Conservation (phyloP, 306 rosid genomes). For the Hylodesmum podocarpum region DNA sequence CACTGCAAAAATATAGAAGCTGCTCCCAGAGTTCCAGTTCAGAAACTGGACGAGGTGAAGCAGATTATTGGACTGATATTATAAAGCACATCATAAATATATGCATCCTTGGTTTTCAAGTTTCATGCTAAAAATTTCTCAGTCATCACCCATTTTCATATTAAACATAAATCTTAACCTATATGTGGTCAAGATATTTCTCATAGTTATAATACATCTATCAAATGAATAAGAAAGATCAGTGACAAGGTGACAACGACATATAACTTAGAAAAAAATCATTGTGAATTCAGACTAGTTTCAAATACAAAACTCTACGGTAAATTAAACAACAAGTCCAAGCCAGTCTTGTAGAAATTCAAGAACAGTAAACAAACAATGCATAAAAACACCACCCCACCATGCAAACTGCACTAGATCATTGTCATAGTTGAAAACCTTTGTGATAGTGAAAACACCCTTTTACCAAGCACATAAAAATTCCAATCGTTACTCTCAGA, state of each 20-base stretch:
- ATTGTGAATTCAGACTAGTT: neutral
- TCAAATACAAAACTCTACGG: neutral
- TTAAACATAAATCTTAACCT: neutral
- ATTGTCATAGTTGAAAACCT: neutral
- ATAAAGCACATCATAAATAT: neutral
- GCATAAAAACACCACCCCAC: neutral
- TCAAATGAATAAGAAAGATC: neutral
- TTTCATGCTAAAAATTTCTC: neutral
- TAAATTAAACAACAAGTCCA: neutral
- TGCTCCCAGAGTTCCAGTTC: neutral
- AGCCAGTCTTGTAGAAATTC: neutral
- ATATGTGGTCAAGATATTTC: neutral
- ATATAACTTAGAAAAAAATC: neutral
- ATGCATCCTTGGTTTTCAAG: neutral
- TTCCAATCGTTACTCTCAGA: neutral
- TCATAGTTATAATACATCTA: neutral
- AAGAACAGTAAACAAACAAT: neutral
- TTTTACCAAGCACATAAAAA: neutral
- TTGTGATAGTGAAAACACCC: neutral
- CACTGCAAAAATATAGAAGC: neutral
- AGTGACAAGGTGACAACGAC: neutral
- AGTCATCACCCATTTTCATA: neutral
- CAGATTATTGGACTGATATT: neutral
- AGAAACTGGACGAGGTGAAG: neutral
- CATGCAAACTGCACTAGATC: neutral